Base-by-base conservation (phyloP, 2,329 filamentous ascomycete species). In the Fusarium cicatricum region DNA sequence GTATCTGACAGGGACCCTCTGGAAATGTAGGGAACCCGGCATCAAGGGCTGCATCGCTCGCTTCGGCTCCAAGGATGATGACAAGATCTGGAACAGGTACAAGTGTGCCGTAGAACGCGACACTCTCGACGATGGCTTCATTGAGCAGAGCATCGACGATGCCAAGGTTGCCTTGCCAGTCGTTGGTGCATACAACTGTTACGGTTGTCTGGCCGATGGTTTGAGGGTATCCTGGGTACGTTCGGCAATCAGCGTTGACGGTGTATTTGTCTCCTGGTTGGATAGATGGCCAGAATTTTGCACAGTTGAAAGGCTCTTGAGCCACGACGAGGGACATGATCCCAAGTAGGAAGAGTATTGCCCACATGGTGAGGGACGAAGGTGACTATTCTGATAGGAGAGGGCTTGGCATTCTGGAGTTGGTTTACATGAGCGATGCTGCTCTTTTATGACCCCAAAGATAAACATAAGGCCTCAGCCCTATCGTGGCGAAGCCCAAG, bases 221-320 rank as follows among this genome's bases (percentile, higher is more conserved):
- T 15, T 42, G 23, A 3, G 44, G 51, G 8, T 43, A 43, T 4
- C 39, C 44, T 32, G 44, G 51, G 15, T 54, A 54, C 38, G 21
- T 49, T 11, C 28, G 44, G 23, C 51, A 54, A 5, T 54, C 17
- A 16, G 17, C 17, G 33, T 49, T 17, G 26, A 54, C 26, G 3
- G 39, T 49, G 23, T 12, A 33, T 2, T 14, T 7, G 5, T 46
- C 36, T 11, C 44, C 44, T 14, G 44, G 44, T 12, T n/a, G 32
- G 39, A 44, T 17, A 15, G 43, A 48, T 11, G 51, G 51, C 44
- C 44, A 54, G 32, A 54, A 54, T 11, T 36, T 49, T 11, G 51
- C 44, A 33, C 44, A 49, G 39, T 29, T 46, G 42, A 42, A 53
- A 9, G 32, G 7, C 3, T 44, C 41, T 14, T 33, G 41, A 3